phyloP scores from a whole-genome alignment of 2,329 filamentous ascomycete species.

The Byssochlamys sp. region DNA sequence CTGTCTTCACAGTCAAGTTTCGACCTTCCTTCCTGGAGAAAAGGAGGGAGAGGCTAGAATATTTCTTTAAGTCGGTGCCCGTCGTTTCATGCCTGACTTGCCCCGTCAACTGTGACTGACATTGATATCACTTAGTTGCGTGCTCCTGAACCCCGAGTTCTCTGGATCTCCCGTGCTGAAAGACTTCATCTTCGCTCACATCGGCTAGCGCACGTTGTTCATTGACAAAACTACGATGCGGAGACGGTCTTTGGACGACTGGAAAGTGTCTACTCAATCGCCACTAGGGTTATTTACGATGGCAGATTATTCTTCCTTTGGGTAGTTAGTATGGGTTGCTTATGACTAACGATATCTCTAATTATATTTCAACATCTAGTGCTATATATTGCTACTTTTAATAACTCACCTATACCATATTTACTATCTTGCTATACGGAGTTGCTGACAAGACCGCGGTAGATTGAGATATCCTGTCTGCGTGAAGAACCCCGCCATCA shows the following conservation, averaged over 20 bases:
- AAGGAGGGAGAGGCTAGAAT: slow-evolving; percentile 70
- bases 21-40: slow-evolving; percentile 76
- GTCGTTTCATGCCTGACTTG: neutral
- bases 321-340: neutral
- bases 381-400: neutral
- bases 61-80: slow-evolving; percentile 75
- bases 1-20: slow-evolving; percentile 48
- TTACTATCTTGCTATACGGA: neutral
- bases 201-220: neutral
- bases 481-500: no score
- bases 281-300: neutral
- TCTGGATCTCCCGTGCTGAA: slow-evolving; percentile 82
- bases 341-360: neutral
- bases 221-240: no score
- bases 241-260: no score
- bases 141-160: slow-evolving; percentile 87
- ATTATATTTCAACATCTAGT: neutral
- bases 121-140: slow-evolving; percentile 51
- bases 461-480: no score
- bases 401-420: neutral
- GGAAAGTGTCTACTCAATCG: no score
- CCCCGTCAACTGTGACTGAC: neutral
- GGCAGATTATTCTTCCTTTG: neutral
- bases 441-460: neutral
- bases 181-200: slow-evolving; percentile 63